These are phyloP conservation scores for Erythrobasidium yunnanense DNA, from an alignment of 768 basidiomycete genomes.

Conservation along the genomic window DNA sequence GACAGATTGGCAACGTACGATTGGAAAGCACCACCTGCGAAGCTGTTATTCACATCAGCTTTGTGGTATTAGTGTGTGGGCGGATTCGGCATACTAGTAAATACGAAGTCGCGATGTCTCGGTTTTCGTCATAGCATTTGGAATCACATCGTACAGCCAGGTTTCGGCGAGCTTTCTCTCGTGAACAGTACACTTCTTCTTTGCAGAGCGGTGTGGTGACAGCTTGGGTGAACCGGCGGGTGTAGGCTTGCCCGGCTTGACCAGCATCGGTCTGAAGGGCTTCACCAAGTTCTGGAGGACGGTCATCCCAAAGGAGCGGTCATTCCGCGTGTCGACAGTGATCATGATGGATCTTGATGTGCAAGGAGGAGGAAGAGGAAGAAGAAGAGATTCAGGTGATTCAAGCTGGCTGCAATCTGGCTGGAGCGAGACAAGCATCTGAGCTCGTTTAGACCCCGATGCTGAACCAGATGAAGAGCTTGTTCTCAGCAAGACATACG, in stretches of 20 bases:
- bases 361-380: background rate
- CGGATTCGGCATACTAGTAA: constrained; percentile 12
- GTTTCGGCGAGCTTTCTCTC: constrained; percentile 7
- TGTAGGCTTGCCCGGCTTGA: background rate
- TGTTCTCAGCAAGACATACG: too few relatives aligned
- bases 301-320: background rate
- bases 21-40: constrained; percentile 8
- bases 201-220: background rate
- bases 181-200: background rate
- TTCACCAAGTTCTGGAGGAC: background rate
- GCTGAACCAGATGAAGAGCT: too few relatives aligned
- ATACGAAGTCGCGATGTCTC: background rate
- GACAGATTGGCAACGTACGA: background rate
- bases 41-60: background rate
- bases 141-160: constrained; percentile 10
- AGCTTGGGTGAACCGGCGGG: constrained; percentile 1
- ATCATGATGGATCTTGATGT: background rate
- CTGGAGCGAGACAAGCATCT: too few relatives aligned
- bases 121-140: background rate
- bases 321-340: background rate
- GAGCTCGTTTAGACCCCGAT: too few relatives aligned
- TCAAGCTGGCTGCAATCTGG: too few relatives aligned
- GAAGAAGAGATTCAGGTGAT: too few relatives aligned
- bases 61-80: background rate
- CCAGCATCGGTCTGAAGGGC: background rate